phyloP scores from a whole-genome alignment of 2,329 filamentous ascomycete species.

The Eurotiales sp. region DNA sequence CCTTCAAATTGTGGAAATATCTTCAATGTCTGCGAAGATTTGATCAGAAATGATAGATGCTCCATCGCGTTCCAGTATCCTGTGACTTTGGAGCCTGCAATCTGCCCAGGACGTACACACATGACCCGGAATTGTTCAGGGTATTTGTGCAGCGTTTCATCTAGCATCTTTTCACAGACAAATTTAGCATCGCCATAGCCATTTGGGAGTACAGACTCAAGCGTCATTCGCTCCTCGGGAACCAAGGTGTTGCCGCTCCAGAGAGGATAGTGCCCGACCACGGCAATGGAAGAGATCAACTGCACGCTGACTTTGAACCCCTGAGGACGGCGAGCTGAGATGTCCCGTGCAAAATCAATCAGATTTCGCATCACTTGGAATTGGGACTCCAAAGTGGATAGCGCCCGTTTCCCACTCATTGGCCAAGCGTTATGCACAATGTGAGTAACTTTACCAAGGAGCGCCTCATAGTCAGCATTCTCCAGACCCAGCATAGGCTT shows the following conservation, averaged over 20 bases:
- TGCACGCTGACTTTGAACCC: constrained; percentile 32
- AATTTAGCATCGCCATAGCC: constrained; percentile 55
- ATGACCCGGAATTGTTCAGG: constrained; percentile 42
- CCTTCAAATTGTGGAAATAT: constrained; percentile 42
- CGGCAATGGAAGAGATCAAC: constrained; percentile 42
- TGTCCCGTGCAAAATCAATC: constrained; percentile 42
- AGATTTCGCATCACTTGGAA: constrained; percentile 49
- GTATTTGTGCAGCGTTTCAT: constrained; percentile 45
- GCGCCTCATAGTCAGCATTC: constrained; percentile 31
- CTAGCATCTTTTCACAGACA: constrained; percentile 50
- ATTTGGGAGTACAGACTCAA: constrained; percentile 41
- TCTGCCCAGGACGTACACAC: constrained; percentile 49
- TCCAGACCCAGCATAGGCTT: constrained; percentile 48
- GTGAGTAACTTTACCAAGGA: constrained; percentile 44
- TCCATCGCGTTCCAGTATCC: constrained; percentile 56
- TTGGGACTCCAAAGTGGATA: constrained; percentile 23
- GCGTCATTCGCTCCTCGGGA: constrained; percentile 40
- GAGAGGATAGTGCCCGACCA: constrained; percentile 33
- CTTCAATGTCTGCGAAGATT: constrained; percentile 46
- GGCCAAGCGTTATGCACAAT: constrained; percentile 37
- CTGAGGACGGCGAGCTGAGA: constrained; percentile 18
- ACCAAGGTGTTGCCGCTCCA: constrained; percentile 28
- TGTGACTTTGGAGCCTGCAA: constrained; percentile 48
- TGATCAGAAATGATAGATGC: constrained; percentile 50
- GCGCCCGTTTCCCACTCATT: constrained; percentile 20